phyloP scores from a whole-genome alignment of 73 alveolate species.

The Tetrahymena thermophila region DNA sequence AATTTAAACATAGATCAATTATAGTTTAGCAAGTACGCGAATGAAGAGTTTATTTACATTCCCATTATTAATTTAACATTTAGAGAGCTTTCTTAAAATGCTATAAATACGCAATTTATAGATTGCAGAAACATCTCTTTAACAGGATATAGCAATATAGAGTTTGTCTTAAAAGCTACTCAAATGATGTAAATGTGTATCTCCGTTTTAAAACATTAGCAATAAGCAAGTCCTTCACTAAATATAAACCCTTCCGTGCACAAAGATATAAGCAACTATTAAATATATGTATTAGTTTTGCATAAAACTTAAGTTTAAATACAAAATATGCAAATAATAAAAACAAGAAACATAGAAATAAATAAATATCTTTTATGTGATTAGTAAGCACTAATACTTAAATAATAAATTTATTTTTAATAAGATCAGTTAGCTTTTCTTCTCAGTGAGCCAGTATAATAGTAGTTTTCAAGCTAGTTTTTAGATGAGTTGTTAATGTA shows the following conservation, averaged over 20 bases:
- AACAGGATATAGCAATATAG: not conserved
- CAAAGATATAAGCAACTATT: not conserved
- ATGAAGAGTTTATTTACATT: not conserved
- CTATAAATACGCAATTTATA: not conserved
- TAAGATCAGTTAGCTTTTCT: not conserved
- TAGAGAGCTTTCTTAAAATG: not conserved
- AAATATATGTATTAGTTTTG: not conserved
- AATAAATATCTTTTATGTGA: not conserved
- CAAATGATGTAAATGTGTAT: not conserved
- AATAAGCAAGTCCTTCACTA: not conserved
- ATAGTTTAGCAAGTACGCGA: not conserved
- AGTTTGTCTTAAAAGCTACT: not conserved
- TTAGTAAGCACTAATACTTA: not conserved
- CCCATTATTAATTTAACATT: not conserved
- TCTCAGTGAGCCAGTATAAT: not conserved
- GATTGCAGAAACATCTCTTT: not conserved
- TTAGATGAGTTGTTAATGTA: not conserved
- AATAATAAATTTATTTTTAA: not conserved
- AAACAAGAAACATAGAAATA: not conserved
- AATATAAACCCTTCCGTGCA: not conserved
- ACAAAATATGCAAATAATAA: not conserved
- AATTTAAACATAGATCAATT: not conserved
- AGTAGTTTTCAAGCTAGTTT: not conserved
- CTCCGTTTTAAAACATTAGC: not conserved
- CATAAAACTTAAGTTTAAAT: not conserved